These are phyloP conservation scores for Evernia prunastri DNA, from an alignment of 495 filamentous ascomycete species.

Conservation along the genomic window DNA sequence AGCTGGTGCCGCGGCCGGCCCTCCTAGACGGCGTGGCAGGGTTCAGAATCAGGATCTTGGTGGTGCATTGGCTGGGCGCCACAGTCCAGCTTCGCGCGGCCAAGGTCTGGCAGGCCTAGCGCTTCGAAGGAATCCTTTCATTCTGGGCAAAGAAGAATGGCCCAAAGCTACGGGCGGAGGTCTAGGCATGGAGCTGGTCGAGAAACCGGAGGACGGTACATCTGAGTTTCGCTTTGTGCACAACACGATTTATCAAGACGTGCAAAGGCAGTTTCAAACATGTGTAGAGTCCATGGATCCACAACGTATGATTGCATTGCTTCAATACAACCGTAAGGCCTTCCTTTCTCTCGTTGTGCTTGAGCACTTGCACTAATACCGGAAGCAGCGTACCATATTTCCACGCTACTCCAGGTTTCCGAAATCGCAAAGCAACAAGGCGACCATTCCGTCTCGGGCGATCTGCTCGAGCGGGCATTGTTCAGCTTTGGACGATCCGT, in stretches of 20 bases:
- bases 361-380: background rate
- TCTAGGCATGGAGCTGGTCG: constrained; percentile 72
- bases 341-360: constrained; percentile 13
- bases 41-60: constrained; percentile 60
- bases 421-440: constrained; percentile 85
- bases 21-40: constrained; percentile 45
- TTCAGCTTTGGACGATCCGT: constrained; percentile 87
- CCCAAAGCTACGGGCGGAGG: constrained; percentile 73
- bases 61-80: constrained; percentile 57
- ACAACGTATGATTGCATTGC: constrained; percentile 56
- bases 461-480: constrained; percentile 84
- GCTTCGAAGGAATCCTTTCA: constrained; percentile 70
- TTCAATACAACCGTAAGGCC: constrained; percentile 54
- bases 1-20: constrained; percentile 30
- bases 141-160: constrained; percentile 90
- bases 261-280: constrained; percentile 68
- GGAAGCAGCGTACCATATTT: constrained; percentile 69
- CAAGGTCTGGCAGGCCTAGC: constrained; percentile 62
- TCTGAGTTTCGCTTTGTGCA: constrained; percentile 71
- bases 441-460: constrained; percentile 75
- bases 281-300: constrained; percentile 80
- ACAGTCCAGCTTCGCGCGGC: constrained; percentile 49
- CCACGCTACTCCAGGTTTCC: constrained; percentile 85
- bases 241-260: constrained; percentile 62
- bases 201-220: constrained; percentile 44